These are phyloP conservation scores for Coelastrella sp. DNA, from an alignment of 139 green algal species.

Conservation along the genomic window DNA sequence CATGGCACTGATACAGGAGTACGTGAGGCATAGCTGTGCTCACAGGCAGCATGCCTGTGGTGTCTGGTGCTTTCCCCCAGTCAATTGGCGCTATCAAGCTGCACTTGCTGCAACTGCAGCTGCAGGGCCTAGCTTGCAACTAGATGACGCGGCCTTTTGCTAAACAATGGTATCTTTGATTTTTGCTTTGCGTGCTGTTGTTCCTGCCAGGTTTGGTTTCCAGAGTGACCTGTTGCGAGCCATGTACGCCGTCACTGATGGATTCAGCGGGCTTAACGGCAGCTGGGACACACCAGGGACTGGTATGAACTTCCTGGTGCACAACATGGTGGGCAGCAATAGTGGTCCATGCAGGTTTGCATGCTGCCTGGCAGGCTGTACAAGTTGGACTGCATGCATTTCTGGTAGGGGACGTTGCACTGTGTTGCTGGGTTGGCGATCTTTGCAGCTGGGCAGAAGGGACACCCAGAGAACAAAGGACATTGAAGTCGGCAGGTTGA, in stretches of 20 bases:
- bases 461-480: not conserved
- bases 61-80: no score
- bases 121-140: not conserved
- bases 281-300: conserved; percentile 65
- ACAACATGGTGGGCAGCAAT: conserved; percentile 69
- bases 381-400: not conserved
- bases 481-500: no score
- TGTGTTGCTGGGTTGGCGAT: not conserved
- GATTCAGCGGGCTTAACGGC: conserved; percentile 60
- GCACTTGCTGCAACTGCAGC: no score
- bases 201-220: conserved; percentile 62
- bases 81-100: no score
- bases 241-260: conserved; percentile 75
- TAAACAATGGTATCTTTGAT: not conserved
- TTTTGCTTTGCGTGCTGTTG: not conserved
- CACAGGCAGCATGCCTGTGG: no score
- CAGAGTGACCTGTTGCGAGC: conserved; percentile 60
- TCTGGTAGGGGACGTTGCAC: not conserved
- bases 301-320: conserved; percentile 74
- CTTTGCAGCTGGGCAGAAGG: not conserved
- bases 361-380: not conserved
- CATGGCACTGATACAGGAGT: not conserved
- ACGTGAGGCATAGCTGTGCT: not conserved
- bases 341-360: no score
- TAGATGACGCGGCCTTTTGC: no score